Evolutionary conservation across 2,329 filamentous ascomycete species (phyloP).

Genomic region (Pseudophaeomoniella oleicola): DNA sequence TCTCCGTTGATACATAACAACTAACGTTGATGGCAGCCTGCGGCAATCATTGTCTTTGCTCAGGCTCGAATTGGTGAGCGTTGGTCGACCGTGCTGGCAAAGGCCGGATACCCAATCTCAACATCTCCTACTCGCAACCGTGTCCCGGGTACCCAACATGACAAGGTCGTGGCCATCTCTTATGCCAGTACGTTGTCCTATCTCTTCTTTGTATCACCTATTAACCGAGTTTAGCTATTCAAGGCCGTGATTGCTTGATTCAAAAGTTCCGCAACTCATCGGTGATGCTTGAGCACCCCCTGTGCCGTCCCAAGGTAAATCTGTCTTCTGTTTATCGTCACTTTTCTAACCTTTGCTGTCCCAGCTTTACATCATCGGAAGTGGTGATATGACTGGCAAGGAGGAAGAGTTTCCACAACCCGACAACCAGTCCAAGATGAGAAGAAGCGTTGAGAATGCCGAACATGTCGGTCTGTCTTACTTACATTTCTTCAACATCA

Average conservation of each 20-base stretch:
- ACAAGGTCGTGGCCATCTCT: slow-evolving; percentile 78
- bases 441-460: slow-evolving; percentile 74
- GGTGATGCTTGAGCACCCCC: slow-evolving; percentile 74
- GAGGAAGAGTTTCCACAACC: slow-evolving; percentile 65
- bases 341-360: slow-evolving; percentile 2
- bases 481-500: slow-evolving; percentile 3
- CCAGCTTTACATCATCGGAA: slow-evolving; percentile 39
- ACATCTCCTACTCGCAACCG: slow-evolving; percentile 43
- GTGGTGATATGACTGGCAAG: slow-evolving; percentile 43
- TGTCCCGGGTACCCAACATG: slow-evolving; percentile 67
- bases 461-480: slow-evolving; percentile 57
- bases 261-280: slow-evolving; percentile 96
- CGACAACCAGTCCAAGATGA: slow-evolving; percentile 78
- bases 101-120: background rate
- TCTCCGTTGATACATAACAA: no score
- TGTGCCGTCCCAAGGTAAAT: slow-evolving; percentile 69
- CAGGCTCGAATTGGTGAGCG: slow-evolving; percentile 54
- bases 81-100: slow-evolving; percentile 38
- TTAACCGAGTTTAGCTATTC: slow-evolving; percentile 49
- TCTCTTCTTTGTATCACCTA: background rate
- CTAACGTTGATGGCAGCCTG: slow-evolving; percentile 6
- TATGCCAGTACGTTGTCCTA: slow-evolving; percentile 63
- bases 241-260: slow-evolving; percentile 79
- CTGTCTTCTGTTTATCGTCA: background rate
- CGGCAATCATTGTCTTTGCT: slow-evolving; percentile 37